Conservation (phyloP, 1,284 basidiomycete genomes). For the Trichosporon asahii region DNA sequence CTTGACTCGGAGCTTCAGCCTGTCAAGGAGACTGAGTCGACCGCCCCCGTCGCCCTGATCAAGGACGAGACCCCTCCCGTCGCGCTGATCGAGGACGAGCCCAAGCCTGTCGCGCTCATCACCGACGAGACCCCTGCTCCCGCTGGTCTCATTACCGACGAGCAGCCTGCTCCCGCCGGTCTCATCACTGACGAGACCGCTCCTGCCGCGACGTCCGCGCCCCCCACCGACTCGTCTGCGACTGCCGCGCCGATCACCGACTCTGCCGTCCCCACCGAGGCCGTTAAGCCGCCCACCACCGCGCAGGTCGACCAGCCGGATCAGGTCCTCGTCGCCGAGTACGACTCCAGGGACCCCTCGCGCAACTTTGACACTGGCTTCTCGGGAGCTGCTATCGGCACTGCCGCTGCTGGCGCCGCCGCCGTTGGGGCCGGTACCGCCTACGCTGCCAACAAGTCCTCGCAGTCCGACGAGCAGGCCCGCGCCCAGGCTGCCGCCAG, state of each 20-base stretch:
- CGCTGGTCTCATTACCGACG: too few species aligned
- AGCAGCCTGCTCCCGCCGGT: too few species aligned
- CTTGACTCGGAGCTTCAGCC: neutral
- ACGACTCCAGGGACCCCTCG: conserved; percentile 1
- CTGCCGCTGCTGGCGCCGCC: neutral
- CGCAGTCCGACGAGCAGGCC: neutral
- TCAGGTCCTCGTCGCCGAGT: neutral
- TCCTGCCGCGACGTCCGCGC: too few species aligned
- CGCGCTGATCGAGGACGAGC: too few species aligned
- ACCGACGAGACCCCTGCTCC: too few species aligned
- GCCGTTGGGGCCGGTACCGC: conserved; percentile 1
- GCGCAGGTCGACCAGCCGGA: conserved; percentile 1
- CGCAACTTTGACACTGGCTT: neutral
- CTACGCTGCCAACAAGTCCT: neutral
- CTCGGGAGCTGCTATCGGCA: neutral
- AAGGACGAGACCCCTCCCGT: too few species aligned
- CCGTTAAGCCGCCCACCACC: neutral
- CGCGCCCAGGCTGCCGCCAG: neutral
- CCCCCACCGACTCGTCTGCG: neutral
- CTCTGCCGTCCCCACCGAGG: neutral
- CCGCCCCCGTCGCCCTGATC: neutral
- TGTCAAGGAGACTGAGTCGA: neutral
- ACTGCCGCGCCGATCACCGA: conserved; percentile 1
- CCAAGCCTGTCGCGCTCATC: too few species aligned
- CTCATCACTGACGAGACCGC: too few species aligned